A percentile compares a stretch with the other conserved stretches of the same genome.
phyloP scores from a whole-genome alignment of 2,329 filamentous ascomycete species.

The Scleromitrula shiraiana region DNA sequence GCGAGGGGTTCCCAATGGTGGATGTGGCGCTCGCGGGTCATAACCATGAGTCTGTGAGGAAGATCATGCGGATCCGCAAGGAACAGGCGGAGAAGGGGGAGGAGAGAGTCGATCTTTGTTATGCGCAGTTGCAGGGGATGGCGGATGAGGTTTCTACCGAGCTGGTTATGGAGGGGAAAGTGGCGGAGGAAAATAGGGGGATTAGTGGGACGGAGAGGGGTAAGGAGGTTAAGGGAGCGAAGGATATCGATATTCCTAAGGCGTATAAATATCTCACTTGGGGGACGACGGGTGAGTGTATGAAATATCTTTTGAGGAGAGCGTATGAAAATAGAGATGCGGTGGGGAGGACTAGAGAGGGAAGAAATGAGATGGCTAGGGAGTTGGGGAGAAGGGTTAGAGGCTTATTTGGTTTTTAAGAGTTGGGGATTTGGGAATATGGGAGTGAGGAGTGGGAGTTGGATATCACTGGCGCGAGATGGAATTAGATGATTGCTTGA shows the following conservation, averaged over 20 bases:
- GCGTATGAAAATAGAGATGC: constrained; percentile 70
- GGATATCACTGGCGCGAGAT: no score
- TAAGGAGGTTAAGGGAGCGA: constrained; percentile 20
- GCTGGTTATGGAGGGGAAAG: constrained; percentile 31
- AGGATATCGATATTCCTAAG: constrained; percentile 41
- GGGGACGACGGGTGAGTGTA: constrained; percentile 69
- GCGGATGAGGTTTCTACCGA: constrained; percentile 81
- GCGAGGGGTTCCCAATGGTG: constrained; percentile 46
- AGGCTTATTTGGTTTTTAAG: constrained; percentile 34
- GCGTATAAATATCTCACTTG: constrained; percentile 63
- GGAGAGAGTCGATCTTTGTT: constrained; percentile 41
- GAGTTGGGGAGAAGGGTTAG: constrained; percentile 52
- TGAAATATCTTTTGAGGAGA: constrained; percentile 62
- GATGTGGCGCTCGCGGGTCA: constrained; percentile 73
- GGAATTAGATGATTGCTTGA: no score
- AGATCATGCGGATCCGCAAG: constrained; percentile 45
- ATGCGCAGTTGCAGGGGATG: constrained; percentile 89
- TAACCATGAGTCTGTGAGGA: constrained; percentile 64
- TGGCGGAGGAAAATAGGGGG: constrained; percentile 25
- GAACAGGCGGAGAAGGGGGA: constrained; percentile 31
- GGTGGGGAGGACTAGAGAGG: constrained; percentile 52
- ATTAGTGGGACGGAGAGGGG: neutral
- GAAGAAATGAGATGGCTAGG: constrained; percentile 52
- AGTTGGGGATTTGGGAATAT: no score
- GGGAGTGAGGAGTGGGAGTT: no score